These are phyloP conservation scores for Coleophoma crateriformis DNA, from an alignment of 2,329 filamentous ascomycete species.

Conservation along the genomic window DNA sequence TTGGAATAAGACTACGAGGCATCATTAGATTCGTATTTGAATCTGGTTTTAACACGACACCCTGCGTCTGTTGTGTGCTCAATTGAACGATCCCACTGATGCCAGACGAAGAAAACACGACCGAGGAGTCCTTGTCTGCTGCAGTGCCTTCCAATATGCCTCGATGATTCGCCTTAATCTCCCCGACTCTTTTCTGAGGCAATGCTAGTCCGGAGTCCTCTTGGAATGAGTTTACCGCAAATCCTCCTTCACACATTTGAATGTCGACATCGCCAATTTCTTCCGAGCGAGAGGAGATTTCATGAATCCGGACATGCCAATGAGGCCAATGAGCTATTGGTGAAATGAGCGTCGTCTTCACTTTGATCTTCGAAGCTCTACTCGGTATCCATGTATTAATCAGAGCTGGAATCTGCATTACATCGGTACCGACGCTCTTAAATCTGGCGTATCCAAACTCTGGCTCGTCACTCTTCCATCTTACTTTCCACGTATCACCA, in stretches of 20 bases:
- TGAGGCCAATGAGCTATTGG: constrained; percentile 26
- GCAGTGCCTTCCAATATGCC: background rate
- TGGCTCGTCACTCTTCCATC: constrained; percentile 16
- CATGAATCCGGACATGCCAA: constrained; percentile 33
- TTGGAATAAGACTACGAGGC: constrained; percentile 22
- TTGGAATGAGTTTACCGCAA: constrained; percentile 14
- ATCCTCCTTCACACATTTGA: constrained; percentile 20
- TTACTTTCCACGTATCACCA: constrained; percentile 18
- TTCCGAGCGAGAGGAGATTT: constrained; percentile 13
- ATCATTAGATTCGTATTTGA: constrained; percentile 26
- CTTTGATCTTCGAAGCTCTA: constrained; percentile 15
- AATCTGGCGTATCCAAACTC: background rate
- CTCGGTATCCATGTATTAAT: constrained; percentile 15
- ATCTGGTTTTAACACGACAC: constrained; percentile 19
- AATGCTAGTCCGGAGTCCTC: background rate
- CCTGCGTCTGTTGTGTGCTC: background rate
- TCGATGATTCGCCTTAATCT: background rate
- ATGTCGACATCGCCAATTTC: background rate
- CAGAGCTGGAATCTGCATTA: constrained; percentile 3
- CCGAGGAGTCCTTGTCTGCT: background rate
- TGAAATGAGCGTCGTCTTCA: constrained; percentile 31
- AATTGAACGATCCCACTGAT: constrained; percentile 5
- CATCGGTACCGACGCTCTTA: background rate
- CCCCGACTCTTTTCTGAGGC: background rate
- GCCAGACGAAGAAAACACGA: constrained; percentile 12